phyloP scores from a whole-genome alignment of 148 eudicot genomes.

The Rhododendron henanense region DNA sequence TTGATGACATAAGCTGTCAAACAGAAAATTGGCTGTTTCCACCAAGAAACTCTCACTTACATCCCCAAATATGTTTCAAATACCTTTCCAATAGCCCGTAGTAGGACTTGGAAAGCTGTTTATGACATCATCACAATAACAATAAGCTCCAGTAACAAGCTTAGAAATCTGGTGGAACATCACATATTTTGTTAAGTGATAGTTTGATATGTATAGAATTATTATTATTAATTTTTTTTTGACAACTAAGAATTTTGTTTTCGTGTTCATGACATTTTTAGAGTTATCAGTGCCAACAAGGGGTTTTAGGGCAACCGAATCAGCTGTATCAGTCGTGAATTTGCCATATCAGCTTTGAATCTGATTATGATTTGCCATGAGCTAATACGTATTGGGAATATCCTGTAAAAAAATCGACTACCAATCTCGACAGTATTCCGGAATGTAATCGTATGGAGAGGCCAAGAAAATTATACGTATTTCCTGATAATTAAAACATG shows the following conservation, averaged over 20 bases:
- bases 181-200: background rate
- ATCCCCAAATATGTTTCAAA: background rate
- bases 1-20: background rate
- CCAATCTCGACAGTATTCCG: background rate
- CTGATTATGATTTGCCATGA: background rate
- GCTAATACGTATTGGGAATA: background rate
- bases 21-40: background rate
- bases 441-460: background rate
- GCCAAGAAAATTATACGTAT: background rate
- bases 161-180: background rate
- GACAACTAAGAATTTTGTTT: background rate
- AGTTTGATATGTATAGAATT: too few relatives aligned
- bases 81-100: background rate
- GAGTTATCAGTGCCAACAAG: background rate
- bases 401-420: background rate
- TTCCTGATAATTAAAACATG: background rate
- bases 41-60: background rate
- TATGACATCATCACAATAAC: background rate
- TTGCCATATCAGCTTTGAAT: background rate
- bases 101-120: background rate
- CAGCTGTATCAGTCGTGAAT: background rate
- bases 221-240: fast-evolving
- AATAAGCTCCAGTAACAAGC: background rate
- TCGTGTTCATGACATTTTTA: background rate
- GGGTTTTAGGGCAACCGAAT: background rate